A percentile compares a stretch with the other conserved stretches of the same genome.
Conservation (phyloP, 139 green algal species). For the Chlamydomonas incerta region DNA sequence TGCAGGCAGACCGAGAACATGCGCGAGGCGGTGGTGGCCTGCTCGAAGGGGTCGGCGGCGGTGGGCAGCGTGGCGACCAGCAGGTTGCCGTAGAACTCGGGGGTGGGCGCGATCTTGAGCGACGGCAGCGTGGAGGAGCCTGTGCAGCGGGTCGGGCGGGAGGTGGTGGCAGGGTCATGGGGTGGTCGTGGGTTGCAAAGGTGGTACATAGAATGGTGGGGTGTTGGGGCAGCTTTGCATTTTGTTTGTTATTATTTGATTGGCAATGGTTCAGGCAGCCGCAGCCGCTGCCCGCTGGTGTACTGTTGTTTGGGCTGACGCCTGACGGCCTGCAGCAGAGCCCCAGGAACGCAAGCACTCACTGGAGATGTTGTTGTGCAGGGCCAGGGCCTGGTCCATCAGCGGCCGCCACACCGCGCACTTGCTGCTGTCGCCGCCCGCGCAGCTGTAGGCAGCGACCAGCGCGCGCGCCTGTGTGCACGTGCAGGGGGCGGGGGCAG, state of each 20-base stretch:
- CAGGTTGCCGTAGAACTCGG: constrained; percentile 45
- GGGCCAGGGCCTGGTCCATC: constrained; percentile 34
- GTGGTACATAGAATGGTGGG: too few relatives aligned
- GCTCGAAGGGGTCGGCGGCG: background rate
- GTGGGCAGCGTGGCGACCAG: background rate
- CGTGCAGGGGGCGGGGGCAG: background rate
- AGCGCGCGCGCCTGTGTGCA: constrained; percentile 15
- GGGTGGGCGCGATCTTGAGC: constrained; percentile 42
- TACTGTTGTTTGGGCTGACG: too few relatives aligned
- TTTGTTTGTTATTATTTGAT: too few relatives aligned
- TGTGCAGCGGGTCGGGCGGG: background rate
- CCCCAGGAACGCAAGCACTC: background rate
- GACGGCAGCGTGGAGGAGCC: constrained; percentile 23
- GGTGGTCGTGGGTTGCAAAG: too few relatives aligned
- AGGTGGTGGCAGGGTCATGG: background rate
- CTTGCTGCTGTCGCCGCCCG: background rate
- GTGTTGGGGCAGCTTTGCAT: too few relatives aligned
- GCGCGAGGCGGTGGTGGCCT: background rate
- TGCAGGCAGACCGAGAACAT: constrained; percentile 20
- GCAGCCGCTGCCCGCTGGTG: too few relatives aligned
- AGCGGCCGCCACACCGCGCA: constrained; percentile 3
- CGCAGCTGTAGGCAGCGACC: background rate
- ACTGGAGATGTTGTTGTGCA: constrained; percentile 16
- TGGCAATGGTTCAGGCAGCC: too few relatives aligned
- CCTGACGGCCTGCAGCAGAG: too few relatives aligned